Evolutionary conservation across 2,329 filamentous ascomycete species (phyloP), one percentile per base, ranked within the genome.

Genomic region (Elsinoe necatrix): DNA sequence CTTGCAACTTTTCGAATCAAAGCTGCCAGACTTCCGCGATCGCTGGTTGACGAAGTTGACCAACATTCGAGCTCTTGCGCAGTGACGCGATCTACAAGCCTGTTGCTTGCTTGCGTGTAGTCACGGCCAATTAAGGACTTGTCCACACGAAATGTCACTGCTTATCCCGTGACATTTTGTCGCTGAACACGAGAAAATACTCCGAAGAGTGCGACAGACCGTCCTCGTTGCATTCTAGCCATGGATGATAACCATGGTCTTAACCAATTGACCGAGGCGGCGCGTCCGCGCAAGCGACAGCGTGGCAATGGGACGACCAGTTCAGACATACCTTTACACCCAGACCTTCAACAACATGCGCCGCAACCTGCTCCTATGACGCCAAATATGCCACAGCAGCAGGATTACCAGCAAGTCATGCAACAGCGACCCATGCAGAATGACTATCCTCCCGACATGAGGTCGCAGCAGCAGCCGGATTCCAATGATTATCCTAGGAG

Each of bases 401-500:
- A 18, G 11, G 48, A 52, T 11, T 52, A 52, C n/a, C 20, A 35
- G 8, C 42, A 39, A 37, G 18, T 23, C 27, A 47, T 39, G 31
- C 52, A 42, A 39, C 54, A 56, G 39, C 39, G 27, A 25, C 39
- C 54, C 21, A 18, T 48, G 8, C 37, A 31, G 9, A 41, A 56
- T n/a, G 41, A 48, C 9, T 47, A 45, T 25, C 37, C 43, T 4
- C 20, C 54, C 3, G 67, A 68, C n/a, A 52, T 48, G 39, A 31
- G 54, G 41, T 41, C 34, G 21, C 23, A 35, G 18, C 27, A 27
- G 12, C 34, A 47, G 27, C 14, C 54, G 21, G 67, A 68, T 21
- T 60, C 64, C 1, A 58, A 65, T 35, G 66, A 69, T 58, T 69
- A 69, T 54, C 67, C 66, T 16, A 63, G 67, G 27, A 60, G 65